phyloP scores from a whole-genome alignment of 2,329 filamentous ascomycete species.

The Colletotrichum zoysiae region DNA sequence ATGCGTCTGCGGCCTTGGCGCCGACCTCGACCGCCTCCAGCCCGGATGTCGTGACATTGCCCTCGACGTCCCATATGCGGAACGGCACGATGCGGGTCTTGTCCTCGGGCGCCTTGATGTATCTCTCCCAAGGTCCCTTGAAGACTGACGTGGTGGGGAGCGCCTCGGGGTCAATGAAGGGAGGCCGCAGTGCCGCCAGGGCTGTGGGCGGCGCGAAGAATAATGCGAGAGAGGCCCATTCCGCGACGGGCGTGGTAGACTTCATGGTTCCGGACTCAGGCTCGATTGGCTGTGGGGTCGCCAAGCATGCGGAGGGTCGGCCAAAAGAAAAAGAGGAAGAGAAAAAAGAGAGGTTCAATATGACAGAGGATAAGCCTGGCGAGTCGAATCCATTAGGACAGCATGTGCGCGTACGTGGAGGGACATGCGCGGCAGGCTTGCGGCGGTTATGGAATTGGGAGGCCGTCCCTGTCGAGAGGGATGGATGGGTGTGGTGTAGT shows the following conservation, averaged over 20 bases:
- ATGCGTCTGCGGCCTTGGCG: conserved; percentile 30
- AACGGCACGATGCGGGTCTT: conserved; percentile 52
- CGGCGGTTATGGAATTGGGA: not conserved
- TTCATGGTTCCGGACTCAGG: conserved; percentile 24
- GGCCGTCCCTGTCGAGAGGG: conserved; percentile 19
- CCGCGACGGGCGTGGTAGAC: conserved; percentile 8
- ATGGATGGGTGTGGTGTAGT: not conserved
- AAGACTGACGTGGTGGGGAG: conserved; percentile 51
- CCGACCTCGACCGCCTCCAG: conserved; percentile 22
- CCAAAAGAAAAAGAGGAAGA: not conserved
- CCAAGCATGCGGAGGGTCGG: not conserved
- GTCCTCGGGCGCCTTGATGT: conserved; percentile 53
- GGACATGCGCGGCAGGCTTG: conserved; percentile 7
- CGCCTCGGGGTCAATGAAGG: conserved; percentile 43
- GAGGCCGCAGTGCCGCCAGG: conserved; percentile 31
- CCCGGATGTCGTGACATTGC: conserved; percentile 47
- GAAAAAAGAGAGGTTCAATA: not conserved
- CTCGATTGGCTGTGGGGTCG: not conserved
- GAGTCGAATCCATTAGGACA: conserved; percentile 27
- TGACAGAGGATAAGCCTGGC: not conserved
- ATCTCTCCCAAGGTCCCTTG: conserved; percentile 55
- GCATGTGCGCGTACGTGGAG: not conserved
- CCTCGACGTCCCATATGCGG: conserved; percentile 50
- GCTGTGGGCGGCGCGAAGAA: conserved; percentile 1
- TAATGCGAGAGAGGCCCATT: conserved; percentile 22